Evolutionary conservation across 768 basidiomycete species (phyloP).

Genomic region (Leccinum ochraceum): DNA sequence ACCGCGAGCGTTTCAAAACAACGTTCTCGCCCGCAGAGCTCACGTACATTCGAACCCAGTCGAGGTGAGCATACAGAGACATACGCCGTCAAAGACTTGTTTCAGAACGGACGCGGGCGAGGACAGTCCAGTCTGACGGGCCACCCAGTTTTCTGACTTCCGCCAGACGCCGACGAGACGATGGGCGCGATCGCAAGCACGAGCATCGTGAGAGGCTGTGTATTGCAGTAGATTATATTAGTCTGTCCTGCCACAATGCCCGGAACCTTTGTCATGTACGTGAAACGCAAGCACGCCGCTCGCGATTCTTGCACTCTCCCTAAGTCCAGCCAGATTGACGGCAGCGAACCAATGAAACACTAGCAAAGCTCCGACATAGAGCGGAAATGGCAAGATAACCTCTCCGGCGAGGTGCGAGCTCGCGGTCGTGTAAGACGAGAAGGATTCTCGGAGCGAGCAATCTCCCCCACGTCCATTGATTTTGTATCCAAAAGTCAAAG

Average conservation of each 20-base stretch:
- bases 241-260: background rate
- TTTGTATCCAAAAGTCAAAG: too few species aligned
- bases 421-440: conserved; percentile 46
- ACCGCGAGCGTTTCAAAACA: conserved; percentile 1
- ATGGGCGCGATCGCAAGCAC: conserved; percentile 50
- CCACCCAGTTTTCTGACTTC: conserved; percentile 57
- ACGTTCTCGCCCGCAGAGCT: background rate
- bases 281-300: conserved; percentile 61
- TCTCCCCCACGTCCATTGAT: too few species aligned
- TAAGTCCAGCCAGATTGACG: conserved; percentile 57
- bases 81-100: conserved; percentile 65
- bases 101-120: conserved; percentile 36
- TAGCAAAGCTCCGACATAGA: conserved; percentile 51
- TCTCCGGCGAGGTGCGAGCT: conserved; percentile 67
- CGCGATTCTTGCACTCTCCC: conserved; percentile 64
- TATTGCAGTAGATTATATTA: background rate
- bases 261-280: conserved; percentile 38
- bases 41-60: conserved; percentile 67
- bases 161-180: conserved; percentile 53
- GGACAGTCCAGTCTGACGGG: conserved; percentile 31
- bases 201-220: conserved; percentile 44
- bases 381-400: conserved; percentile 55
- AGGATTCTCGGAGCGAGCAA: too few species aligned
- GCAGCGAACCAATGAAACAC: conserved; percentile 56
- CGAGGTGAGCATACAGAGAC: conserved; percentile 69